Base-by-base conservation (phyloP, 768 basidiomycete genomes). In the Inosperma sp. region DNA sequence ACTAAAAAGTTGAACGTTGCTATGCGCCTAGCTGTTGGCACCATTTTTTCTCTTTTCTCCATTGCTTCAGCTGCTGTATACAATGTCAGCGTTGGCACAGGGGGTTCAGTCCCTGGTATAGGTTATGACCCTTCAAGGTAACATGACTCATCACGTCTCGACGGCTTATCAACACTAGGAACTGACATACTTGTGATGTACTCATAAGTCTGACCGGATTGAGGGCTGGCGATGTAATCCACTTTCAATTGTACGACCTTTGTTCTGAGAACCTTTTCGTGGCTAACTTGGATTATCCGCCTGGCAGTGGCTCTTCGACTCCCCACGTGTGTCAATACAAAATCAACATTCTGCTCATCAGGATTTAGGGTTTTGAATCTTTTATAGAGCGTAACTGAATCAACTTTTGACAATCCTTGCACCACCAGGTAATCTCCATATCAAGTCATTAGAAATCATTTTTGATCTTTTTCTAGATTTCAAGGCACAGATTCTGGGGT, bases 401-500 rank as follows among this genome's bases (percentile, higher is more conserved):
- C 74, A 4, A 67, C 65, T 33, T 73, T 72, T 56, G 63, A 63
- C 34, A 59, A 59, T 5, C 73, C 73, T 33, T 74, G 73, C 59
- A 54, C 54, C 29, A 49, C 55, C 19, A 59, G 66, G 68, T 66
- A 25, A 42, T n/a, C n/a, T n/a, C n/a, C n/a, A n/a, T n/a, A n/a
- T n/a, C n/a, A n/a, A n/a, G n/a, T n/a, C n/a, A n/a, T n/a, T n/a
- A n/a, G n/a, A n/a, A n/a, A n/a, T n/a, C 4, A 31, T 21, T n/a
- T 19, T 21, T 23, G 35, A 26, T 29, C 23, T 27, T 26, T 2
- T 45, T n/a, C 17, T 43, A 67, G 63, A 49, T 41, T 59, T 10
- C 53, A 47, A 17, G 71, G 71, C 37, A 62, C 75, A 35, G 72
- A 78, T 62, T 80, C 78, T 33, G 76, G 75, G 31, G 78, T 69